These are phyloP conservation scores for Heliamphora pulchella DNA, from an alignment of 179 eudicot genomes.

Conservation along the genomic window DNA sequence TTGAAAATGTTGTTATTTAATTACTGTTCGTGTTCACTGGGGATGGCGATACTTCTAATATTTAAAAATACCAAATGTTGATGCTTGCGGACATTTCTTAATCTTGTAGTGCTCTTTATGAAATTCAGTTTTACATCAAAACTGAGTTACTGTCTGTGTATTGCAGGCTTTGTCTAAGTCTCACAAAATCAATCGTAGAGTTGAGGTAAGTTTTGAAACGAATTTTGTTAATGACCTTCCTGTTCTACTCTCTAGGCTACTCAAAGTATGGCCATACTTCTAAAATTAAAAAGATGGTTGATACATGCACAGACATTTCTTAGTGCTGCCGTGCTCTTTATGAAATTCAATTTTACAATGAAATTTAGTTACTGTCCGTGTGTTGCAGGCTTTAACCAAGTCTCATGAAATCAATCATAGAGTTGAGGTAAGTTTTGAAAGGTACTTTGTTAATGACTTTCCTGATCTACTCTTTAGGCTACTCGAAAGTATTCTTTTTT, in stretches of 20 bases:
- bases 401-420: no score
- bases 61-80: not conserved
- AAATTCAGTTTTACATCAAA: not conserved
- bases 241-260: not conserved
- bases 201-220: conserved; percentile 43
- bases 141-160: conserved; percentile 10
- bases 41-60: conserved; percentile 5
- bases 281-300: no score
- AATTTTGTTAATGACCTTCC: not conserved
- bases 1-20: no score
- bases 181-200: conserved; percentile 32
- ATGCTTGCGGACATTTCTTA: conserved; percentile 4
- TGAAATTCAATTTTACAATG: no score
- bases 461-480: no score
- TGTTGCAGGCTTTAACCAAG: no score
- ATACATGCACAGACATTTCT: no score
- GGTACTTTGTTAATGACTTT: no score
- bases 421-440: no score
- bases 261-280: not conserved
- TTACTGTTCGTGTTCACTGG: not conserved
- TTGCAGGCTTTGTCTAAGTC: conserved; percentile 30
- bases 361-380: no score
- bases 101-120: not conserved
- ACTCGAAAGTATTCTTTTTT: not conserved
- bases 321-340: no score